A percentile compares a stretch with the other conserved stretches of the same genome.
These are phyloP conservation scores for Globisporangium rhizosaccharum DNA, from an alignment of 352 stramenopile genomes.

Conservation along the genomic window DNA sequence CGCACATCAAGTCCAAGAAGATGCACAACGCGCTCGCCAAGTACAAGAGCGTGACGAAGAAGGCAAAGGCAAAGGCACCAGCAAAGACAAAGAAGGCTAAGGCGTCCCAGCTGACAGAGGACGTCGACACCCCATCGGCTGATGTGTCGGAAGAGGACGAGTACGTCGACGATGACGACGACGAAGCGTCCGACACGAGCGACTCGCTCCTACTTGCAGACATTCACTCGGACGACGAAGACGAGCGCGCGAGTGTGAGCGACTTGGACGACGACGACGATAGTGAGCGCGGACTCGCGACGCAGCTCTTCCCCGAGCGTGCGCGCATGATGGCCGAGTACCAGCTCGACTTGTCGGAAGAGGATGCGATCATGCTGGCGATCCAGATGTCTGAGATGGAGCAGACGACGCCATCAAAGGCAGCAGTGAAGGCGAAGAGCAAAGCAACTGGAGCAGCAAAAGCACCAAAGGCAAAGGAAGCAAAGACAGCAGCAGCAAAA, in stretches of 20 bases:
- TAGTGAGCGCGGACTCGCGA: slow-evolving; percentile 1
- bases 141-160: slow-evolving; percentile 29
- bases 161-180: slow-evolving; percentile 20
- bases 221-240: slow-evolving; percentile 65
- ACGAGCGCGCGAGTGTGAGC: slow-evolving; percentile 37
- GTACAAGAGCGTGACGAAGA: slow-evolving; percentile 28
- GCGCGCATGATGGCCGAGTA: slow-evolving; percentile 31
- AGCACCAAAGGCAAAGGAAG: neutral
- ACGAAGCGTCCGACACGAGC: slow-evolving; percentile 22
- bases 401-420: slow-evolving; percentile 1
- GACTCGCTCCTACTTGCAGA: slow-evolving; percentile 37
- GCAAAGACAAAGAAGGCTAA: neutral
- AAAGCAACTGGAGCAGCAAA: neutral
- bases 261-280: slow-evolving; percentile 25
- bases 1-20: slow-evolving; percentile 29
- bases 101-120: neutral
- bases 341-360: slow-evolving; percentile 36
- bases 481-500: neutral
- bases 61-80: neutral
- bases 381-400: slow-evolving; percentile 47
- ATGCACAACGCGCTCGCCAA: slow-evolving; percentile 30
- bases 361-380: slow-evolving; percentile 34
- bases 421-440: slow-evolving; percentile 1
- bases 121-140: slow-evolving; percentile 1
- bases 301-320: slow-evolving; percentile 24